A percentile compares a stretch with the other conserved stretches of the same genome.
These are phyloP conservation scores for Candida tetrigidarum DNA, from an alignment of 1,139 yeast species.

Conservation along the genomic window DNA sequence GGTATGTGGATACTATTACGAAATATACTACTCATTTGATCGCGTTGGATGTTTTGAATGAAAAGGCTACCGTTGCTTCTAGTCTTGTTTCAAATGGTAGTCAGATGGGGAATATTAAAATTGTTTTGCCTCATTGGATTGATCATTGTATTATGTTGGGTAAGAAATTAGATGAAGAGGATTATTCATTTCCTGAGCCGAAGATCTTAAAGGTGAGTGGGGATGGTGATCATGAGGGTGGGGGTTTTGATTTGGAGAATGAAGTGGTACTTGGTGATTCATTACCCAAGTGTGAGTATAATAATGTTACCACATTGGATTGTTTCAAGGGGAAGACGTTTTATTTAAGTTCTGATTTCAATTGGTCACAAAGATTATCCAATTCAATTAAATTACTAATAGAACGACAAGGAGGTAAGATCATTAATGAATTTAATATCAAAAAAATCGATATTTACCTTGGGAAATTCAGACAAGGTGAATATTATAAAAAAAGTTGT, in stretches of 20 bases:
- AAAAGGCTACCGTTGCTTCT: constrained; percentile 46
- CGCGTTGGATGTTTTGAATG: constrained; percentile 58
- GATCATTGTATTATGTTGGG: constrained; percentile 67
- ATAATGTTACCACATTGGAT: constrained; percentile 3
- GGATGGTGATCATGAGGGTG: constrained; percentile 10
- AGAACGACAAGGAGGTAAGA: constrained; percentile 36
- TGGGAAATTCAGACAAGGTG: constrained; percentile 67
- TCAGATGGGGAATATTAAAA: constrained; percentile 38
- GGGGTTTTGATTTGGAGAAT: constrained; percentile 8
- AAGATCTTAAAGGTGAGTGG: constrained; percentile 16
- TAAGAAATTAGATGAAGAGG: constrained; percentile 52
- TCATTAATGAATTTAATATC: constrained; percentile 23
- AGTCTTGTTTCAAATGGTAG: constrained; percentile 31
- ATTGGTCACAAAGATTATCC: constrained; percentile 33
- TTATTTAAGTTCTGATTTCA: constrained; percentile 37
- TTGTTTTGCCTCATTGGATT: constrained; percentile 80
- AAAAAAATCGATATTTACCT: constrained; percentile 58
- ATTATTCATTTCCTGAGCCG: constrained; percentile 50
- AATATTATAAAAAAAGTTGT: constrained; percentile 38
- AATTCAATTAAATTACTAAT: constrained; percentile 33
- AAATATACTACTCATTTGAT: constrained; percentile 79
- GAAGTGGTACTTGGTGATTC: constrained; percentile 16
- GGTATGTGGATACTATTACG: constrained; percentile 63
- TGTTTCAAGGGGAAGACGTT: constrained; percentile 31
- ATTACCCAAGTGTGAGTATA: constrained; percentile 10